Conservation (phyloP, 306 rosid species). For the Glycine tomentella region DNA sequence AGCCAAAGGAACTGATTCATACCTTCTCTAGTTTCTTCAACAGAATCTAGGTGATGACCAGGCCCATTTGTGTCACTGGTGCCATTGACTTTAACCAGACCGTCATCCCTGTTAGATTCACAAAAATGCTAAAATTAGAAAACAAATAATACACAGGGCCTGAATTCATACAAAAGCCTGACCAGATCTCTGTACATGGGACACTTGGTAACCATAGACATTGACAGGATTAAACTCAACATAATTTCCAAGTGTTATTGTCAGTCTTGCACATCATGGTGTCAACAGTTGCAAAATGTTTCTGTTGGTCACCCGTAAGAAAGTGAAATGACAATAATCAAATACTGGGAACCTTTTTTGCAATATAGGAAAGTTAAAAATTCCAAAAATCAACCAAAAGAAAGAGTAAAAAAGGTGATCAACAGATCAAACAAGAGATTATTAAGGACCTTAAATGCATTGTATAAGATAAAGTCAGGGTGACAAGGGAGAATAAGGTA, state of each 20-base stretch:
- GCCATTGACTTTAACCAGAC: constrained; percentile 47
- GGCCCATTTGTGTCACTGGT: constrained; percentile 41
- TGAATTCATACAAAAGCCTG: constrained; percentile 31
- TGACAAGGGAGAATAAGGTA: constrained; percentile 3
- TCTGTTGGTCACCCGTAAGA: constrained; percentile 9
- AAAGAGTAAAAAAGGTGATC: constrained; percentile 7
- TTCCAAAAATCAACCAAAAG: constrained; percentile 7
- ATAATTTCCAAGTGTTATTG: constrained; percentile 15
- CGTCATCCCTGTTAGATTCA: constrained; percentile 51
- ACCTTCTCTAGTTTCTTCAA: constrained; percentile 58
- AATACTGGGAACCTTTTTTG: constrained; percentile 15
- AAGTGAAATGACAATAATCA: constrained; percentile 20
- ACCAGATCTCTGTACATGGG: constrained; percentile 22
- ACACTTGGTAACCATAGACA: constrained; percentile 37
- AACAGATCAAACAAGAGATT: constrained; percentile 10
- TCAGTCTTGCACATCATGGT: constrained; percentile 27
- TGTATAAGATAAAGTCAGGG: not conserved
- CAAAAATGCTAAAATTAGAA: constrained; percentile 35
- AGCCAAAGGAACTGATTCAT: constrained; percentile 35
- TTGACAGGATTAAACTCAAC: constrained; percentile 30
- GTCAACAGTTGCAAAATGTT: constrained; percentile 23
- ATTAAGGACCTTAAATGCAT: constrained; percentile 21
- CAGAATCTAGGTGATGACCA: constrained; percentile 47
- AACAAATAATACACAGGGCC: constrained; percentile 29
- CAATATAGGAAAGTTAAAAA: not conserved